phyloP scores from a whole-genome alignment of 1,284 basidiomycete genomes.

The Trichosporon coremiiforme region DNA sequence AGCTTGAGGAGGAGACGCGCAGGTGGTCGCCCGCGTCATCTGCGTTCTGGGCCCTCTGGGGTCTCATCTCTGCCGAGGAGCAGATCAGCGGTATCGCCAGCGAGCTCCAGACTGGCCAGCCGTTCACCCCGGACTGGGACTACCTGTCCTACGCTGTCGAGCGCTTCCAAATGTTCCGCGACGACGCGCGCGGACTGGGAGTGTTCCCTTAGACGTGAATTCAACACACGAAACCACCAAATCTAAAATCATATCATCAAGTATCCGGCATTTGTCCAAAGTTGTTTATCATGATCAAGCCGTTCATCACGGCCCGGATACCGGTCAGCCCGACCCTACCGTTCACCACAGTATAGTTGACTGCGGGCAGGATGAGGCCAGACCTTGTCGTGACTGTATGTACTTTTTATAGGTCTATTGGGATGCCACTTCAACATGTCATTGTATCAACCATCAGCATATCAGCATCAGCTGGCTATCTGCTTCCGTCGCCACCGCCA shows the following conservation, averaged over 20 bases:
- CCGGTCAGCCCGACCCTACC: constrained; percentile 13
- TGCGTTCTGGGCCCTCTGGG: constrained; percentile 90
- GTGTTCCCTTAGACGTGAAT: constrained; percentile 24
- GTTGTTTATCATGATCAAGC: constrained; percentile 13
- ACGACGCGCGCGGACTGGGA: constrained; percentile 48
- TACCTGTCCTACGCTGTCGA: constrained; percentile 55
- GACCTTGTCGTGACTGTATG: constrained; percentile 17
- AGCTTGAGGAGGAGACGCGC: constrained; percentile 73
- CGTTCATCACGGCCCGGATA: constrained; percentile 19
- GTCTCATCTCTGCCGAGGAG: constrained; percentile 82
- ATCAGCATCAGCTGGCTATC: neutral
- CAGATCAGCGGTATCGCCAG: constrained; percentile 65
- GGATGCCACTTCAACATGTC: constrained; percentile 17
- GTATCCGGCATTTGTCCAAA: neutral
- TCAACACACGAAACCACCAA: neutral
- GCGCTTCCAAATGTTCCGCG: constrained; percentile 54
- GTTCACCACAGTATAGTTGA: constrained; percentile 3
- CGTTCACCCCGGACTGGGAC: constrained; percentile 50
- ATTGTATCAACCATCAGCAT: no score
- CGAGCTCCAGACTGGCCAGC: constrained; percentile 29
- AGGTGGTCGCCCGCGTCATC: constrained; percentile 86
- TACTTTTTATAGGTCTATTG: constrained; percentile 17
- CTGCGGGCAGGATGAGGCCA: constrained; percentile 1
- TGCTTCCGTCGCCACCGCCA: constrained; percentile 23
- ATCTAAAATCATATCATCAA: neutral